Conservation (phyloP, 2,329 filamentous ascomycete species). For the Monilinia laxa region DNA sequence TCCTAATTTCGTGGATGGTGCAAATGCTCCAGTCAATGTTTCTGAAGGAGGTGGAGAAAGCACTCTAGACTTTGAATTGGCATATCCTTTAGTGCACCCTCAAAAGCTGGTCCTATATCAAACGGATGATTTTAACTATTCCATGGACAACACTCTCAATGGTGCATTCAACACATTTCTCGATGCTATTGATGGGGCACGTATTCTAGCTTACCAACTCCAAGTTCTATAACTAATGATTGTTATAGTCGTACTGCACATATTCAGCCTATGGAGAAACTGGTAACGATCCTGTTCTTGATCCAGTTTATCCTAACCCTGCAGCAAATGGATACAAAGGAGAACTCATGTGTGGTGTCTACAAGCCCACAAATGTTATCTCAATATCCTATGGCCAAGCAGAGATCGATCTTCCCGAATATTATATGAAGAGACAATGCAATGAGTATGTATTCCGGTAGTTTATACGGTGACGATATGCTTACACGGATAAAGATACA, state of each 20-base stretch:
- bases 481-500: slow-evolving; percentile 32
- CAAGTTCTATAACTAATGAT: background rate
- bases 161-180: slow-evolving; percentile 23
- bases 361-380: slow-evolving; percentile 44
- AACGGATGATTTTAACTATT: slow-evolving; percentile 36
- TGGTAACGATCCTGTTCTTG: slow-evolving; percentile 38
- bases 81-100: slow-evolving; percentile 50
- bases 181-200: slow-evolving; percentile 25
- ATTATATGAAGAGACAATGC: slow-evolving; percentile 54
- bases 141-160: background rate
- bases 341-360: slow-evolving; percentile 48
- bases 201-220: background rate
- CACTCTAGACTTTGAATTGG: slow-evolving; percentile 46
- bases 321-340: slow-evolving; percentile 51
- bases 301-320: slow-evolving; percentile 52
- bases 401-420: slow-evolving; percentile 52
- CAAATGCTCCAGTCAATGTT: slow-evolving; percentile 29
- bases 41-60: slow-evolving; percentile 21
- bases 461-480: background rate
- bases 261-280: slow-evolving; percentile 26
- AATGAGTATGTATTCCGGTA: slow-evolving; percentile 40
- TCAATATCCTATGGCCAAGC: slow-evolving; percentile 54
- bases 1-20: slow-evolving; percentile 40
- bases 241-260: slow-evolving; percentile 25
- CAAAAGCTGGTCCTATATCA: slow-evolving; percentile 50